Conservation (phyloP, 148 eudicot species). For the Diospyros kaki region DNA sequence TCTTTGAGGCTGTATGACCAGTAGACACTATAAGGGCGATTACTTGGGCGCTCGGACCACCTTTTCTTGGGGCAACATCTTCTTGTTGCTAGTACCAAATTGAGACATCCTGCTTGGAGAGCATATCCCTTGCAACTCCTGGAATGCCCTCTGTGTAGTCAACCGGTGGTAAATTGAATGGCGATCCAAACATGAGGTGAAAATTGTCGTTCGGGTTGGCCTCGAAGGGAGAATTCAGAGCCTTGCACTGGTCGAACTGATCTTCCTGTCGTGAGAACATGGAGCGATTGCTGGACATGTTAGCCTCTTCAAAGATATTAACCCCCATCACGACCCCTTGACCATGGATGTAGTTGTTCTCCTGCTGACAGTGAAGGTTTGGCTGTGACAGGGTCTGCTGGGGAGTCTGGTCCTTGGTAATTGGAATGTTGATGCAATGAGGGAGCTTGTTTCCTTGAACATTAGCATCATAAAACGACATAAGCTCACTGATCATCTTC, state of each 20-base stretch:
- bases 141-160: constrained; percentile 30
- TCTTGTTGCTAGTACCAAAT: constrained; percentile 37
- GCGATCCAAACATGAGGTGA: constrained; percentile 35
- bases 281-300: constrained; percentile 19
- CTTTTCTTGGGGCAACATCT: neutral
- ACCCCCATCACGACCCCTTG: constrained; percentile 24
- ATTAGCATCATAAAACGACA: constrained; percentile 51
- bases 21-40: too few species aligned
- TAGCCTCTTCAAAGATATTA: constrained; percentile 30
- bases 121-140: constrained; percentile 21
- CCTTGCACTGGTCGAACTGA: constrained; percentile 37
- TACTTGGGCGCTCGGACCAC: too few species aligned
- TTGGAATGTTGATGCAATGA: constrained; percentile 16
- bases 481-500: constrained; percentile 46
- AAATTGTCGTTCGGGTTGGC: constrained; percentile 31
- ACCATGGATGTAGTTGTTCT: constrained; percentile 17
- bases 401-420: constrained; percentile 20
- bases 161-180: constrained; percentile 24
- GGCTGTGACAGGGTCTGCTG: constrained; percentile 17
- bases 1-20: too few species aligned
- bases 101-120: constrained; percentile 32
- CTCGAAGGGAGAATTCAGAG: constrained; percentile 31
- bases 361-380: constrained; percentile 25
- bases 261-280: constrained; percentile 23
- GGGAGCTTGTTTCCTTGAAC: constrained; percentile 35